phyloP scores from a whole-genome alignment of 2,329 filamentous ascomycete genomes.

The Blastomyces gilchristii region DNA sequence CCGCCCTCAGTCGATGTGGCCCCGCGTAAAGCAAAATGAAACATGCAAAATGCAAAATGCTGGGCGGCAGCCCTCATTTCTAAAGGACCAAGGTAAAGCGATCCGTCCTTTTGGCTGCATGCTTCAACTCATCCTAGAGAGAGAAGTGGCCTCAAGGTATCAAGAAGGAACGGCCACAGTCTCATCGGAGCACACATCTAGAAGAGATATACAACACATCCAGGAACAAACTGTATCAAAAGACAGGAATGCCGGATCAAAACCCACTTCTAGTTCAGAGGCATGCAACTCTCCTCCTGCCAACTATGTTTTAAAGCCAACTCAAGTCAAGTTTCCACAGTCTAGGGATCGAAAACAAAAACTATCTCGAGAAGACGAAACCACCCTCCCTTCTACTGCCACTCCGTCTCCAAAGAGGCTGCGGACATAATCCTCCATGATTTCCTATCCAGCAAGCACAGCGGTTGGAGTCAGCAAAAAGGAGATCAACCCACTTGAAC shows the following conservation, averaged over 20 bases:
- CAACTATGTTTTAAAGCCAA: constrained; percentile 16
- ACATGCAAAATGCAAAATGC: background rate
- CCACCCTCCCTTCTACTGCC: background rate
- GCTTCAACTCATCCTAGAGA: constrained; percentile 5
- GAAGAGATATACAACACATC: too few species aligned
- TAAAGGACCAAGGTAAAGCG: constrained; percentile 7
- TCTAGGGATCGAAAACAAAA: constrained; percentile 18
- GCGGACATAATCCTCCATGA: background rate
- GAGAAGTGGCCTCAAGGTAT: constrained; percentile 17
- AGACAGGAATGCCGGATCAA: too few species aligned
- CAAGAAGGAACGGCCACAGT: constrained; percentile 16
- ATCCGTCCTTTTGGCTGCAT: too few species aligned
- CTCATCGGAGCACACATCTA: background rate
- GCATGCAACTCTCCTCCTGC: constrained; percentile 12
- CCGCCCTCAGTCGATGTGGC: background rate
- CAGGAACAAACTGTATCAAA: too few species aligned
- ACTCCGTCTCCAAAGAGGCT: background rate
- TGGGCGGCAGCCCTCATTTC: constrained; percentile 6
- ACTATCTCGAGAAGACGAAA: constrained; percentile 7
- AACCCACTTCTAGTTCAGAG: too few species aligned
- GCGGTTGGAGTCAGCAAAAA: constrained; percentile 5
- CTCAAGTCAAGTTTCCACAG: constrained; percentile 16
- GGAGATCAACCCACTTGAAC: constrained; percentile 19
- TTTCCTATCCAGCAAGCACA: background rate
- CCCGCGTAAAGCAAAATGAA: background rate